phyloP scores from a whole-genome alignment of 2,329 filamentous ascomycete genomes.

The Beauveria varroae region DNA sequence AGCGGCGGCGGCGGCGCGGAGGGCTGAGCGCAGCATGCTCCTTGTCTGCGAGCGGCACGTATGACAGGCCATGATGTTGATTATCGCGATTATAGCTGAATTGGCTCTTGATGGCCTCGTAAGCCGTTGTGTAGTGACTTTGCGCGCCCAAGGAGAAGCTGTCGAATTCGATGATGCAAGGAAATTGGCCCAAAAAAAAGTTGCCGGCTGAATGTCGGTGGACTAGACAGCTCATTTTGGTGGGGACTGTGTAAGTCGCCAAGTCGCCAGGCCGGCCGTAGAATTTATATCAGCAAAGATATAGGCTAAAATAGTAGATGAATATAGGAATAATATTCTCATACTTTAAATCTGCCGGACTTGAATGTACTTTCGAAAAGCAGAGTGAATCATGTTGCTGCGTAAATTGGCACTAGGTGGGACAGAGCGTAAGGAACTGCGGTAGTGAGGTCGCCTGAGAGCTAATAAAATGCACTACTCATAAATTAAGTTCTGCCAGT shows the following conservation, averaged over 20 bases:
- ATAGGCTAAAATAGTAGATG: too few species aligned
- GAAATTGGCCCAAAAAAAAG: constrained; percentile 10
- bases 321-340: too few species aligned
- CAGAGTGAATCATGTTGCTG: too few species aligned
- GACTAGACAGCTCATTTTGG: neutral
- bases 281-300: too few species aligned
- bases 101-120: neutral
- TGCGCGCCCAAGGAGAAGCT: neutral
- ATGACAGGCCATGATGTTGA: constrained; percentile 38
- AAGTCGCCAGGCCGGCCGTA: too few species aligned
- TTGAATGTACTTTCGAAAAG: too few species aligned
- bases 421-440: too few species aligned
- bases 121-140: neutral
- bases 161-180: neutral
- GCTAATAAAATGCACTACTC: too few species aligned
- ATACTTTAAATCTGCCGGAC: too few species aligned
- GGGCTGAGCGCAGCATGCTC: constrained; percentile 28
- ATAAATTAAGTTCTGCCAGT: too few species aligned
- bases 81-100: neutral
- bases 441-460: too few species aligned
- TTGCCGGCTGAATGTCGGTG: constrained; percentile 21
- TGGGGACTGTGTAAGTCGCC: neutral
- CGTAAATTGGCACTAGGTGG: too few species aligned
- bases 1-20: constrained; percentile 21
- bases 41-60: constrained; percentile 39